These are phyloP conservation scores for Salvia hispanica DNA, from an alignment of 257 asterid species.

Conservation along the genomic window DNA sequence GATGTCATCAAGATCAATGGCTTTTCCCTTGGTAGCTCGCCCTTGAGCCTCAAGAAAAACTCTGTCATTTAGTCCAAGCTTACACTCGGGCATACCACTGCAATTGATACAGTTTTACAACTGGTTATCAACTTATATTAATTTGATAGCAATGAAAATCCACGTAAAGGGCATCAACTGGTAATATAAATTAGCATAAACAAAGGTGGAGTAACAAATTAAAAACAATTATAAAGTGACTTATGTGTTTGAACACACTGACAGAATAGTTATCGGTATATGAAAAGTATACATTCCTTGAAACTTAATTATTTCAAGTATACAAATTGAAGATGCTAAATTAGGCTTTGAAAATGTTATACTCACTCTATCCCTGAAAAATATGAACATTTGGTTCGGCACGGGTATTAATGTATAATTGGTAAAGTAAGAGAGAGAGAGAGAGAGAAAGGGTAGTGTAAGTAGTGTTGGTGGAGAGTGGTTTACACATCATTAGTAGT, in stretches of 20 bases:
- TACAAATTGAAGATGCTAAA: neutral
- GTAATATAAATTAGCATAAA: slow-evolving; percentile 6
- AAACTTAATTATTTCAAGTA: slow-evolving; percentile 1
- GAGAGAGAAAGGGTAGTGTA: too few relatives aligned
- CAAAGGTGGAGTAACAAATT: neutral
- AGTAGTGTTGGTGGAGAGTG: too few relatives aligned
- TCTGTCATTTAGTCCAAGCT: slow-evolving; percentile 98
- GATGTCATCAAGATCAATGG: slow-evolving; percentile 98
- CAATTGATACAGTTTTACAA: slow-evolving; percentile 25
- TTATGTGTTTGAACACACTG: neutral
- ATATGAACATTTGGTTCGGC: too few relatives aligned
- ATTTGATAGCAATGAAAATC: slow-evolving; percentile 9
- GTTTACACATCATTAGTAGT: too few relatives aligned
- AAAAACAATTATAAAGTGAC: slow-evolving; percentile 4
- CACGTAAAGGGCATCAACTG: neutral
- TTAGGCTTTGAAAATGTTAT: neutral
- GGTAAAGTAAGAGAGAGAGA: too few relatives aligned
- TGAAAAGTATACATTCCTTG: neutral
- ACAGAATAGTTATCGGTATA: slow-evolving; percentile 15
- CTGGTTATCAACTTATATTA: slow-evolving; percentile 13
- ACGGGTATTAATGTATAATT: too few relatives aligned
- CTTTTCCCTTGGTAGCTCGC: slow-evolving; percentile 87
- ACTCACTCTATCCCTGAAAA: too few relatives aligned
- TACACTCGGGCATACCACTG: slow-evolving; percentile 99
- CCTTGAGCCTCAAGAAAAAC: slow-evolving; percentile 98